phyloP scores from a whole-genome alignment of 352 stramenopile genomes.

The Globisporangium okanoganense region DNA sequence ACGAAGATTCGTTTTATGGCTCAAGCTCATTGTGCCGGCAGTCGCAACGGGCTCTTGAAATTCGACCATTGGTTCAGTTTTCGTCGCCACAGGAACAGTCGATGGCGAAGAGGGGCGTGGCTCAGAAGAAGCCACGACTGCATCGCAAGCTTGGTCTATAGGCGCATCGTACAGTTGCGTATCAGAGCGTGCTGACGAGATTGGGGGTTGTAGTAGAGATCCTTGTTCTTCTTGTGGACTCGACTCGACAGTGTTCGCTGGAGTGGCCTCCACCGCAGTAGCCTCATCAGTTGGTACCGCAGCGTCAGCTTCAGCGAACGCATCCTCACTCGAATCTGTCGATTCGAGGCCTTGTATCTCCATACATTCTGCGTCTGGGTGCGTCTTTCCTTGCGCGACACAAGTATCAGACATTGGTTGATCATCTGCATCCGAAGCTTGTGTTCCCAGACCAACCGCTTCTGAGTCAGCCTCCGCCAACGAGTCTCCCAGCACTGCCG shows the following conservation, averaged over 20 bases:
- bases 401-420: too few species aligned
- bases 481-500: too few species aligned
- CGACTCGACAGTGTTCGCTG: not conserved
- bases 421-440: too few species aligned
- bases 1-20: not conserved
- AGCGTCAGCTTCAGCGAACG: not conserved
- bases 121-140: too few species aligned
- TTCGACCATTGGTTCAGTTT: not conserved
- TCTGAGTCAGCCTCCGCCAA: too few species aligned
- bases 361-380: too few species aligned
- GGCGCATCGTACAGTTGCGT: not conserved
- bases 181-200: not conserved
- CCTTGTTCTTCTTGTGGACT: not conserved
- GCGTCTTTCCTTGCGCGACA: too few species aligned
- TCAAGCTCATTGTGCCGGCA: not conserved
- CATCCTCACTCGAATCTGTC: not conserved
- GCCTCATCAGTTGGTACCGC: not conserved
- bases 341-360: too few species aligned
- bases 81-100: not conserved
- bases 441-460: too few species aligned
- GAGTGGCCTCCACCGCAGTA: not conserved
- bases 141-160: too few species aligned
- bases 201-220: not conserved
- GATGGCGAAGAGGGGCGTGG: not conserved
- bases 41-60: not conserved